These are phyloP conservation scores for Verbena officinalis DNA, from an alignment of 257 asterid species.

Conservation along the genomic window DNA sequence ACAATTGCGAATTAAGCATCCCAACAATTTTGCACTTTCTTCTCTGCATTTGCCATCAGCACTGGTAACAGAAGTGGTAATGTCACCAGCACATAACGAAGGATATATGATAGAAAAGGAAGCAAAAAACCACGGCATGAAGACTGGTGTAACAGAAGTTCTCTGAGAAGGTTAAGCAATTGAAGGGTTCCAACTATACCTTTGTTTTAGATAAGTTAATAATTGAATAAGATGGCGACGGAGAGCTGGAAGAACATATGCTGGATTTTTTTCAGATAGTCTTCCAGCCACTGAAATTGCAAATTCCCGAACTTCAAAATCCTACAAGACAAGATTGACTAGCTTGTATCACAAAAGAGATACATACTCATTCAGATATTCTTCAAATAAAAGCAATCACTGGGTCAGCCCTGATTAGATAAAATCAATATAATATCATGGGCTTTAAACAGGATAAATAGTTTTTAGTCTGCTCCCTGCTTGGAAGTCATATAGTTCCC, in stretches of 20 bases:
- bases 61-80: slow-evolving; percentile 59
- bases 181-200: slow-evolving; percentile 49
- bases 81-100: slow-evolving; percentile 31
- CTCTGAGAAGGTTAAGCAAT: slow-evolving; percentile 21
- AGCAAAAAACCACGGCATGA: slow-evolving; percentile 14
- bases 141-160: slow-evolving; percentile 15
- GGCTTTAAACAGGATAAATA: slow-evolving; percentile 17
- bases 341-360: slow-evolving; percentile 21
- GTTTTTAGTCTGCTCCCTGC: slow-evolving; percentile 20
- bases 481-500: slow-evolving; percentile 7
- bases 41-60: slow-evolving; percentile 98
- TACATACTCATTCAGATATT: slow-evolving; percentile 17
- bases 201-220: slow-evolving; percentile 91
- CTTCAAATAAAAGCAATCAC: slow-evolving; percentile 19
- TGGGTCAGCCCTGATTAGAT: slow-evolving; percentile 10
- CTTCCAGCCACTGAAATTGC: slow-evolving; percentile 98
- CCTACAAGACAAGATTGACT: slow-evolving; percentile 48
- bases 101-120: slow-evolving; percentile 21
- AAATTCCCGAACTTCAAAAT: slow-evolving; percentile 85
- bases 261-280: slow-evolving; percentile 97
- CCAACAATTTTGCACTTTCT: slow-evolving; percentile 98
- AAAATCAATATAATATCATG: slow-evolving; percentile 6
- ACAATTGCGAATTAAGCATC: slow-evolving; percentile 96
- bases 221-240: slow-evolving; percentile 98
- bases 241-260: slow-evolving; percentile 98